These are phyloP conservation scores for Corniculantispora saksenae DNA, from an alignment of 2,329 filamentous ascomycete species.

Conservation along the genomic window DNA sequence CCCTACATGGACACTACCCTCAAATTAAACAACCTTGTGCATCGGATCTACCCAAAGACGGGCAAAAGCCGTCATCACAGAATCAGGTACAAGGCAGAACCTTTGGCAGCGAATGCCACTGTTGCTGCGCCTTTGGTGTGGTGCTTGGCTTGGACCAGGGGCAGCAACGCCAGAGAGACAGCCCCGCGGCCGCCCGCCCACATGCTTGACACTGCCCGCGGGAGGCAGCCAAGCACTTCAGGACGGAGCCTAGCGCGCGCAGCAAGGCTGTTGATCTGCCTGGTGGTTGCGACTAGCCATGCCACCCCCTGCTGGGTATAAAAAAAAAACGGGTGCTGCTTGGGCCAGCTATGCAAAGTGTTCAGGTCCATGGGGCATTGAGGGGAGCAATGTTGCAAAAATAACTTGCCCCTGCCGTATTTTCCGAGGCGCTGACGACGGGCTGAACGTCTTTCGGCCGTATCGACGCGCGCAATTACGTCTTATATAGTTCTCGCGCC, in stretches of 20 bases:
- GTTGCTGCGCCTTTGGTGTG: neutral
- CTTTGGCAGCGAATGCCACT: neutral
- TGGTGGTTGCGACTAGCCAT: neutral
- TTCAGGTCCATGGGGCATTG: neutral
- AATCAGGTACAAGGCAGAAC: neutral
- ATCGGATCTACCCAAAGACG: neutral
- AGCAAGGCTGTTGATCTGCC: neutral
- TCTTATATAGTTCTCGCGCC: neutral
- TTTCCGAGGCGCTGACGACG: neutral
- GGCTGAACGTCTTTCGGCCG: neutral
- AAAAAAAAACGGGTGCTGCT: neutral
- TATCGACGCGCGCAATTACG: too few relatives aligned
- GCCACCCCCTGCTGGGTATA: neutral
- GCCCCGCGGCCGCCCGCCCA: neutral
- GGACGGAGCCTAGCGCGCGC: neutral
- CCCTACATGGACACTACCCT: neutral
- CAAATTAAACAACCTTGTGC: neutral
- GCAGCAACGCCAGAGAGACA: too few relatives aligned
- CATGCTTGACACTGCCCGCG: neutral
- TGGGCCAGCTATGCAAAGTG: neutral
- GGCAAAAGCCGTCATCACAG: neutral
- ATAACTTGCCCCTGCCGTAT: neutral
- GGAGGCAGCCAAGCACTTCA: conserved; percentile 3
- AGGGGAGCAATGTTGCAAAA: neutral
- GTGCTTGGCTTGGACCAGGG: too few relatives aligned